Conservation (phyloP, 495 filamentous ascomycete genomes). For the Aspergillus biplanus region DNA sequence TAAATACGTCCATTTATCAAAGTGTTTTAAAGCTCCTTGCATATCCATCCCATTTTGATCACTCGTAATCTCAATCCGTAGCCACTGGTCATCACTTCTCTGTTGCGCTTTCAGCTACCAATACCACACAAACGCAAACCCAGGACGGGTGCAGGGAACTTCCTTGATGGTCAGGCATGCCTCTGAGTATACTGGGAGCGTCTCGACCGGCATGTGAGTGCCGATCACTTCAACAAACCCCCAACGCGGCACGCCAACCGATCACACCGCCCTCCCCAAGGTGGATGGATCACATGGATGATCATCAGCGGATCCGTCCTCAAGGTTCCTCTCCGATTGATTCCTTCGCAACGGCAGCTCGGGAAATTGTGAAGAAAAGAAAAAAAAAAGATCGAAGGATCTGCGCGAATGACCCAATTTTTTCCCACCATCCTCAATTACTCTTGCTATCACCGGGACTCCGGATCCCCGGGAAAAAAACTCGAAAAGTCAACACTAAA, state of each 20-base stretch:
- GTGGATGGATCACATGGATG: background rate
- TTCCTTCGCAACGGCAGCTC: background rate
- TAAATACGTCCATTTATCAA: too few relatives aligned
- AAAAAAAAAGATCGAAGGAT: background rate
- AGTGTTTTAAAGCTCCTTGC: too few relatives aligned
- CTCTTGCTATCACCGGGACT: background rate
- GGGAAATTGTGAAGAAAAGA: background rate
- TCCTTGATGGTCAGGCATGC: background rate
- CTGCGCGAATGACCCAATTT: background rate
- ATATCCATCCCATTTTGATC: too few relatives aligned
- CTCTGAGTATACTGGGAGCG: background rate
- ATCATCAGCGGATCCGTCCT: background rate
- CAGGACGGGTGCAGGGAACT: background rate
- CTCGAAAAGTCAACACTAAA: background rate
- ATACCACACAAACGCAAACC: too few relatives aligned
- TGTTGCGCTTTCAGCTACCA: too few relatives aligned
- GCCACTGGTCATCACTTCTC: too few relatives aligned
- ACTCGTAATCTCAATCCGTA: too few relatives aligned
- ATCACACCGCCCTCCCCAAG: background rate
- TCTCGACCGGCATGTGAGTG: conserved; percentile 5
- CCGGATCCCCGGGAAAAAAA: background rate
- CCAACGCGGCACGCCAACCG: background rate
- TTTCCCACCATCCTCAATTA: background rate
- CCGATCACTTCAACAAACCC: background rate
- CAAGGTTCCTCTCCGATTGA: background rate